Evolutionary conservation across 495 filamentous ascomycete species (phyloP).

Genomic region (Pseudoneurospora amorphoporcata): DNA sequence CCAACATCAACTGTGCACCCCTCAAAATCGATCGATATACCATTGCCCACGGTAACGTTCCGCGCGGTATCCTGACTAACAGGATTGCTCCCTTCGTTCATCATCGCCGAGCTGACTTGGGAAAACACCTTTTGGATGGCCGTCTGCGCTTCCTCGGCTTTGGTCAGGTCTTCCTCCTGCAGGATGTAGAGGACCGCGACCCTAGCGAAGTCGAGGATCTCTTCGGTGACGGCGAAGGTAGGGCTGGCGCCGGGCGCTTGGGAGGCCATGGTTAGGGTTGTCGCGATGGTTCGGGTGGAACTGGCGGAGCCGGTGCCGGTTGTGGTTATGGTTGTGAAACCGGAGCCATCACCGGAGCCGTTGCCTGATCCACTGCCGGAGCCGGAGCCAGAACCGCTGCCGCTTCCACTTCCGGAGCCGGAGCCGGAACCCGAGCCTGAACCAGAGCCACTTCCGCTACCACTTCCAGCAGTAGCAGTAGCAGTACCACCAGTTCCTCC

Average conservation of each 20-base stretch:
- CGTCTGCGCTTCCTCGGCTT: constrained; percentile 47
- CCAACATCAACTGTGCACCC: constrained; percentile 16
- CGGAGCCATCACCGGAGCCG: constrained; percentile 1
- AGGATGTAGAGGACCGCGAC: constrained; percentile 53
- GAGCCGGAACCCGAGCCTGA: not conserved
- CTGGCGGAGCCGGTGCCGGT: constrained; percentile 15
- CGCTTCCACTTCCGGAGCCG: not conserved
- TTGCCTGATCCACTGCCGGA: not conserved
- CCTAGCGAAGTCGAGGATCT: constrained; percentile 56
- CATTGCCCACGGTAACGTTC: constrained; percentile 34
- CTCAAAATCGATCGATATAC: constrained; percentile 37
- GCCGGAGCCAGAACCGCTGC: not conserved
- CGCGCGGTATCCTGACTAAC: constrained; percentile 21
- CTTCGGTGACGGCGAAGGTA: constrained; percentile 32
- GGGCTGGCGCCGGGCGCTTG: constrained; percentile 17
- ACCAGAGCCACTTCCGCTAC: not conserved
- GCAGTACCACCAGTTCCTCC: not conserved
- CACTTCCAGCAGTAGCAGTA: not conserved
- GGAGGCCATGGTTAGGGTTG: constrained; percentile 17
- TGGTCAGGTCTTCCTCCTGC: constrained; percentile 40
- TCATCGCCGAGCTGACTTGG: constrained; percentile 16
- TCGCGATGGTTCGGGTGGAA: constrained; percentile 15
- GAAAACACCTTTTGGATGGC: constrained; percentile 44
- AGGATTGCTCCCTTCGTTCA: constrained; percentile 8
- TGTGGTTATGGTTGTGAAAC: constrained; percentile 22